A percentile compares a stretch with the other conserved stretches of the same genome.
Conservation (phyloP, 306 rosid species). For the Trifolium subterraneum region DNA sequence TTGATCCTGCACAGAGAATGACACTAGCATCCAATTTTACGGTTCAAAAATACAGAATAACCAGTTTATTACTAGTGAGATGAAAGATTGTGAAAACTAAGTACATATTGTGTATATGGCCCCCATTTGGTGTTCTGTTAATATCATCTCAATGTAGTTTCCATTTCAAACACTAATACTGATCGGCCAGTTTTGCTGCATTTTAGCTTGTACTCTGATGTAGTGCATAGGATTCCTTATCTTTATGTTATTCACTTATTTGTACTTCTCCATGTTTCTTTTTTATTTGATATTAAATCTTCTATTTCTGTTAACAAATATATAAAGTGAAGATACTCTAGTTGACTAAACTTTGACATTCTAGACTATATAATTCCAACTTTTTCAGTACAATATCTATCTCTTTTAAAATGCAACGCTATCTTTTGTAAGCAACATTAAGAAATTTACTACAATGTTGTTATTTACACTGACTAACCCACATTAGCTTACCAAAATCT, state of each 20-base stretch:
- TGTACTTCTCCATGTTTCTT: conserved; percentile 5
- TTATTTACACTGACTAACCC: conserved; percentile 8
- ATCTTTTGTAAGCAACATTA: conserved; percentile 17
- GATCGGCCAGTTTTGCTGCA: conserved; percentile 21
- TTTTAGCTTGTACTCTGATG: conserved; percentile 16
- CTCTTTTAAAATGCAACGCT: conserved; percentile 21
- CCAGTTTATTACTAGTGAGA: conserved; percentile 21
- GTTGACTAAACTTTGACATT: conserved; percentile 16
- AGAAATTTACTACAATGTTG: conserved; percentile 9
- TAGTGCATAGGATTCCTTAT: conserved; percentile 3
- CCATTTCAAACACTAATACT: conserved; percentile 12
- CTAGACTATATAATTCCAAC: conserved; percentile 15
- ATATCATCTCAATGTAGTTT: conserved; percentile 5
- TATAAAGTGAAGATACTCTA: neutral
- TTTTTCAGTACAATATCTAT: conserved; percentile 12
- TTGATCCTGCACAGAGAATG: conserved; percentile 53
- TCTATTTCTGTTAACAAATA: conserved; percentile 8
- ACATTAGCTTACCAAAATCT: conserved; percentile 17
- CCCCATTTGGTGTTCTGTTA: neutral
- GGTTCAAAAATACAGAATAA: conserved; percentile 19
- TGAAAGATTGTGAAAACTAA: conserved; percentile 28
- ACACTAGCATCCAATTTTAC: conserved; percentile 40
- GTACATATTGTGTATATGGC: conserved; percentile 6
- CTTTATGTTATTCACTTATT: conserved; percentile 21
- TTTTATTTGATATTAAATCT: neutral